Evolutionary conservation across 306 rosid genomes (phyloP).

Genomic region (Fragaria nilgerrensis): DNA sequence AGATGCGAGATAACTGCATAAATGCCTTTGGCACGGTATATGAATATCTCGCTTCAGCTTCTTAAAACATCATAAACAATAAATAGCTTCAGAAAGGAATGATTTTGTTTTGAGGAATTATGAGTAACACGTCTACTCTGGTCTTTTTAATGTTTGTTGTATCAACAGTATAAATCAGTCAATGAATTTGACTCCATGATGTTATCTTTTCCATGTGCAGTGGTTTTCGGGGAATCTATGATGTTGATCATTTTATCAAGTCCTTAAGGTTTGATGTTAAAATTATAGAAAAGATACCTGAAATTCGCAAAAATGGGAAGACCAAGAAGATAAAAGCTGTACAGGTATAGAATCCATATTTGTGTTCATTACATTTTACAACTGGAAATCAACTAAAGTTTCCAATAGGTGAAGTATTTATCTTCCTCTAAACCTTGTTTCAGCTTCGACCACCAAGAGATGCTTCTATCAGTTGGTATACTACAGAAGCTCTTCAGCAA

Average conservation of each 20-base stretch:
- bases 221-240: constrained; percentile 93
- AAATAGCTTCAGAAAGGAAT: background rate
- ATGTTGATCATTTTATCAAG: constrained; percentile 84
- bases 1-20: background rate
- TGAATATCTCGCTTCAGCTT: background rate
- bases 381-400: constrained; percentile 14
- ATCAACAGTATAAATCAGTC: background rate
- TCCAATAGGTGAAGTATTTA: constrained; percentile 18
- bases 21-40: background rate
- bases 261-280: constrained; percentile 73
- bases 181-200: background rate
- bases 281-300: constrained; percentile 87
- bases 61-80: background rate
- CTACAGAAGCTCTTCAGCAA: constrained; percentile 69
- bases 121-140: background rate
- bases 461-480: constrained; percentile 88
- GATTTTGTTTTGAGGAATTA: background rate
- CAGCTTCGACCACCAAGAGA: constrained; percentile 94
- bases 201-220: constrained; percentile 40
- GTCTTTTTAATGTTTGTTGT: background rate
- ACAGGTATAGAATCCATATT: constrained; percentile 52
- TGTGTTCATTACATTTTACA: background rate
- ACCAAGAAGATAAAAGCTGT: constrained; percentile 86
- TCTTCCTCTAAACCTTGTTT: constrained; percentile 19
- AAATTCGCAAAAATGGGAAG: constrained; percentile 65